Percentiles rank a stretch among this genome's conserved stretches.
These are phyloP conservation scores for Nepenthes mirabilis DNA, from an alignment of 148 eudicot species.

Conservation along the genomic window DNA sequence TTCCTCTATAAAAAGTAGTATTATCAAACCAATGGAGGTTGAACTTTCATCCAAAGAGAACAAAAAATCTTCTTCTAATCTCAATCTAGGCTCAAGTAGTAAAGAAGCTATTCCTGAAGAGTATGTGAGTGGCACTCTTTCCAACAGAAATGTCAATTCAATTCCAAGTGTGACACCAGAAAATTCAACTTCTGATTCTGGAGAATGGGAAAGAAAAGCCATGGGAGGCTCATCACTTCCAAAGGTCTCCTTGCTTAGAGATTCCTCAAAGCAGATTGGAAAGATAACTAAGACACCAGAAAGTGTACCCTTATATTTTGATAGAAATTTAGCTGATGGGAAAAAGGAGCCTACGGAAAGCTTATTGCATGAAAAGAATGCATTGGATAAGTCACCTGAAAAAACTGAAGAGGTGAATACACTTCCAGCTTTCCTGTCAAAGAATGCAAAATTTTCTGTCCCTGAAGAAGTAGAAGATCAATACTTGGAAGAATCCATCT, in stretches of 20 bases:
- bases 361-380: conserved; percentile 8
- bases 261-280: conserved; percentile 15
- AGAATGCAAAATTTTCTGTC: conserved; percentile 14
- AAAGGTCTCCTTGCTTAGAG: conserved; percentile 7
- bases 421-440: conserved; percentile 22
- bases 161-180: conserved; percentile 13
- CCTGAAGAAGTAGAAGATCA: conserved; percentile 18
- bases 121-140: conserved; percentile 10
- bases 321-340: conserved; percentile 9
- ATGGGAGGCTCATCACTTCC: conserved; percentile 12
- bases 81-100: conserved; percentile 14
- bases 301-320: conserved; percentile 18
- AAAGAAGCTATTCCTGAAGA: conserved; percentile 9
- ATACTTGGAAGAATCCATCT: conserved; percentile 19
- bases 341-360: conserved; percentile 11
- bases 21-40: conserved; percentile 22
- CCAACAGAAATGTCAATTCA: conserved; percentile 13
- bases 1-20: conserved; percentile 48
- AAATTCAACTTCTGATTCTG: conserved; percentile 9
- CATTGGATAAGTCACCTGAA: conserved; percentile 4
- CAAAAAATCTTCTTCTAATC: conserved; percentile 12
- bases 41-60: conserved; percentile 11
- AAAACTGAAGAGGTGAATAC: conserved; percentile 11
- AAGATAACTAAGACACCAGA: conserved; percentile 9
- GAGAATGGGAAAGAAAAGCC: conserved; percentile 18